These are phyloP conservation scores for Phyllosticta citribraziliensis DNA, from an alignment of 2,329 filamentous ascomycete genomes.

Conservation along the genomic window DNA sequence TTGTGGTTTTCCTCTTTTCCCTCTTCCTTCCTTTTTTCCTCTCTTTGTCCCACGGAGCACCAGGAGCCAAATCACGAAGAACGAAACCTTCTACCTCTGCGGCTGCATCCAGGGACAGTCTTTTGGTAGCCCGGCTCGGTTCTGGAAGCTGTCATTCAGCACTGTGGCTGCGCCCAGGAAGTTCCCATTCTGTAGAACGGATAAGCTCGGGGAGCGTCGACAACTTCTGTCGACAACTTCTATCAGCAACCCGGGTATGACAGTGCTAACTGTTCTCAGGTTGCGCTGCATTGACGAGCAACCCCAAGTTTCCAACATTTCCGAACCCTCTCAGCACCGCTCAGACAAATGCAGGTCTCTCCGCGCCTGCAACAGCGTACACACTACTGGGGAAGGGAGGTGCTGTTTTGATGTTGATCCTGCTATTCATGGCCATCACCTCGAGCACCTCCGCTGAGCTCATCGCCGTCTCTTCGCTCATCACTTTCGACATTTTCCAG, in stretches of 20 bases:
- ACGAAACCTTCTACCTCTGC: too few species aligned
- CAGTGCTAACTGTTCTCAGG: conserved; percentile 39
- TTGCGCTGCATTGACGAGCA: conserved; percentile 38
- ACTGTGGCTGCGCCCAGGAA: too few species aligned
- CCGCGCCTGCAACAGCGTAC: conserved; percentile 29
- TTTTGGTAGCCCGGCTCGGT: too few species aligned
- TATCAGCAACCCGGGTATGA: conserved; percentile 7
- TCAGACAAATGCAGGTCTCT: conserved; percentile 28
- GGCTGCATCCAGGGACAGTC: too few species aligned
- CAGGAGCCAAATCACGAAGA: too few species aligned
- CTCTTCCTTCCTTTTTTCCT: conserved; percentile 18
- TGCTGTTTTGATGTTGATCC: conserved; percentile 28
- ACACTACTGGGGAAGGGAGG: conserved; percentile 32
- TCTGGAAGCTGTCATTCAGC: too few species aligned
- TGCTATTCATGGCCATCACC: conserved; percentile 34
- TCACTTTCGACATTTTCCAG: conserved; percentile 46
- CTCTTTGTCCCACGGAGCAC: conserved; percentile 21
- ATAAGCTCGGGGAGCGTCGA: too few species aligned
- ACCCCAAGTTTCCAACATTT: conserved; percentile 44
- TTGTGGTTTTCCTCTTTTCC: too few species aligned
- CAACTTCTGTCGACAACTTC: too few species aligned
- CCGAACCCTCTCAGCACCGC: conserved; percentile 32
- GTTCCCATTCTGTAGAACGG: too few species aligned
- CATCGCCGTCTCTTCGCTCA: conserved; percentile 44
- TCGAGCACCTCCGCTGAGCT: conserved; percentile 44